These are phyloP conservation scores for Heimioporus sp. DNA, from an alignment of 768 basidiomycete species.

Conservation along the genomic window DNA sequence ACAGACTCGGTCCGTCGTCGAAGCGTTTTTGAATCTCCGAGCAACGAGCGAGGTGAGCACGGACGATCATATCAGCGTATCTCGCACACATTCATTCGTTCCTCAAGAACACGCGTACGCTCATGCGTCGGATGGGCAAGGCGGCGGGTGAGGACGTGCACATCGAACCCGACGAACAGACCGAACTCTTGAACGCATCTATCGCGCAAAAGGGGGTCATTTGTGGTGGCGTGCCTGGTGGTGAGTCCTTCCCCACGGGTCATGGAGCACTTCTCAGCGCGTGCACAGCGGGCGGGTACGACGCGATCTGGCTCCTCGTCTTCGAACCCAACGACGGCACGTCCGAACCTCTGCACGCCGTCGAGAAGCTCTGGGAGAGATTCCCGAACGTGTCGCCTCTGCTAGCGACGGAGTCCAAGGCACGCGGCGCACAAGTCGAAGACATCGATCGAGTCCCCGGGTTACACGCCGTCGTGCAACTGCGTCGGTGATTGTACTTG, in stretches of 20 bases:
- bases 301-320: constrained; percentile 93
- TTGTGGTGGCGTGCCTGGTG: constrained; percentile 95
- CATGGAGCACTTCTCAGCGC: not conserved
- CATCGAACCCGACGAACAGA: constrained; percentile 91
- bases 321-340: constrained; percentile 54
- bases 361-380: constrained; percentile 67
- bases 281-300: constrained; percentile 86
- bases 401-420: constrained; percentile 65
- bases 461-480: constrained; percentile 40
- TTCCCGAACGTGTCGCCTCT: constrained; percentile 70
- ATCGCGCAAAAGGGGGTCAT: constrained; percentile 79
- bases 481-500: constrained; percentile 13
- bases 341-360: constrained; percentile 52
- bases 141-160: constrained; percentile 61
- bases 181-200: constrained; percentile 75
- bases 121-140: constrained; percentile 85
- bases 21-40: constrained; percentile 58
- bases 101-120: constrained; percentile 63
- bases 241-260: constrained; percentile 36
- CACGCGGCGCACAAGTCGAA: constrained; percentile 66
- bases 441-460: constrained; percentile 54
- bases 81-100: not conserved
- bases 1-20: constrained; percentile 36
- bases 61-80: not conserved
- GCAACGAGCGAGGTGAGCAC: constrained; percentile 52